Conservation (phyloP, 2,329 filamentous ascomycete species). For the Arthrobotrys conoides region DNA sequence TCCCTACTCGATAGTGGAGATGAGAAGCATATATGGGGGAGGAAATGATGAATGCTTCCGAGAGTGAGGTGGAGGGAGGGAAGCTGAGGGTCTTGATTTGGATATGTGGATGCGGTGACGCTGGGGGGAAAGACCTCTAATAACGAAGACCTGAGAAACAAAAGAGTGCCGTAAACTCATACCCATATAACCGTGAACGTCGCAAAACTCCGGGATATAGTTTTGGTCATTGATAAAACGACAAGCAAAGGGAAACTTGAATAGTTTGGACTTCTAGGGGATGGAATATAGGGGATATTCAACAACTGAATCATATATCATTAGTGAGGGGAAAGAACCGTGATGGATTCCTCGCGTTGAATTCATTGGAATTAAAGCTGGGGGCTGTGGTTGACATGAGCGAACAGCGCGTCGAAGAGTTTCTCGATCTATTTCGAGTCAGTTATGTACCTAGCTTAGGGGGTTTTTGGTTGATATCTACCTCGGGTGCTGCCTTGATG, state of each 20-base stretch:
- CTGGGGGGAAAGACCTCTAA: constrained; percentile 52
- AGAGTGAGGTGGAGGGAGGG: constrained; percentile 8
- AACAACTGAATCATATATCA: constrained; percentile 40
- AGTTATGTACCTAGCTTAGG: neutral
- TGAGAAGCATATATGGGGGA: constrained; percentile 13
- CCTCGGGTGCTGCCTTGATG: constrained; percentile 89
- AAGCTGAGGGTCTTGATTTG: constrained; percentile 33
- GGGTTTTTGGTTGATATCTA: constrained; percentile 67
- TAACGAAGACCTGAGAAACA: constrained; percentile 42
- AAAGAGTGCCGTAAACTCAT: constrained; percentile 50
- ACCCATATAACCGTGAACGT: constrained; percentile 60
- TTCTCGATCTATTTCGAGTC: constrained; percentile 67
- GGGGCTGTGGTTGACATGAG: constrained; percentile 66
- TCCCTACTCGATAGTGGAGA: constrained; percentile 8
- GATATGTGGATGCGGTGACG: constrained; percentile 46
- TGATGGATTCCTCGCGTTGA: neutral
- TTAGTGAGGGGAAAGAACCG: neutral
- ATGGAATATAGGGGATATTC: constrained; percentile 29
- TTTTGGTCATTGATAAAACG: constrained; percentile 59
- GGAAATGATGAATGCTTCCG: constrained; percentile 17
- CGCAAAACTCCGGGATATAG: constrained; percentile 61
- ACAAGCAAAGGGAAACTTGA: constrained; percentile 26
- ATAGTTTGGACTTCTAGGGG: constrained; percentile 39
- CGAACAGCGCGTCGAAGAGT: constrained; percentile 69
- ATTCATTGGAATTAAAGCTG: constrained; percentile 32